Conservation (phyloP, 129 eudicot genomes). For the Lonicera japonica region DNA sequence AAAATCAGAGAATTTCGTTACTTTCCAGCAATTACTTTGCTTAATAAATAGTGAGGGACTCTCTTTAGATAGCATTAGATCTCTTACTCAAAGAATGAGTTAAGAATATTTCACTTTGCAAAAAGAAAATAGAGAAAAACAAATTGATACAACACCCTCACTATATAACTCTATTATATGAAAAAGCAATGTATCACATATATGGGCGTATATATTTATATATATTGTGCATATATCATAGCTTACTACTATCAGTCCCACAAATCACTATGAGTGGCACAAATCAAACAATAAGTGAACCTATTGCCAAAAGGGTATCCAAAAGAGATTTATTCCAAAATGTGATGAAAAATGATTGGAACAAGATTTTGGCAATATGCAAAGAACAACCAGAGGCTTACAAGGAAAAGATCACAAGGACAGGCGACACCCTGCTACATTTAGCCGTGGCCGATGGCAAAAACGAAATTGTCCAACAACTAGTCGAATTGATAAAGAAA, state of each 20-base stretch:
- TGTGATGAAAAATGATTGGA: conserved; percentile 10
- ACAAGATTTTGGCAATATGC: background rate
- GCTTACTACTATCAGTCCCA: background rate
- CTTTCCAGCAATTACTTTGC: no score
- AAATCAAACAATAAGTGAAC: background rate
- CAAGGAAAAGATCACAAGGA: conserved; percentile 1
- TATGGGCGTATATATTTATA: background rate
- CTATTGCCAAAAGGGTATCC: background rate
- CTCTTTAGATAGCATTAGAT: no score
- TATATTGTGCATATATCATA: no score
- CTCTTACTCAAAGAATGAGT: no score
- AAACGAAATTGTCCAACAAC: background rate
- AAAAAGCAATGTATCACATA: background rate
- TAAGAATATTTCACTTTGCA: no score
- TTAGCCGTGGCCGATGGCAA: conserved; percentile 11
- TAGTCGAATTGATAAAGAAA: background rate
- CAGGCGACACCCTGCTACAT: conserved; percentile 11
- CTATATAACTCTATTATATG: background rate
- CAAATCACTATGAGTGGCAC: no score
- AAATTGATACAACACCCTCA: no score
- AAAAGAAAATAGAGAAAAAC: no score
- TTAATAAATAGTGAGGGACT: no score
- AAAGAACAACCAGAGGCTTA: background rate
- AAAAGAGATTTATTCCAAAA: background rate
- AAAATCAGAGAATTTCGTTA: no score